Conservation (phyloP, 2,329 filamentous ascomycete genomes). For the Trichoderma brevicompactum region DNA sequence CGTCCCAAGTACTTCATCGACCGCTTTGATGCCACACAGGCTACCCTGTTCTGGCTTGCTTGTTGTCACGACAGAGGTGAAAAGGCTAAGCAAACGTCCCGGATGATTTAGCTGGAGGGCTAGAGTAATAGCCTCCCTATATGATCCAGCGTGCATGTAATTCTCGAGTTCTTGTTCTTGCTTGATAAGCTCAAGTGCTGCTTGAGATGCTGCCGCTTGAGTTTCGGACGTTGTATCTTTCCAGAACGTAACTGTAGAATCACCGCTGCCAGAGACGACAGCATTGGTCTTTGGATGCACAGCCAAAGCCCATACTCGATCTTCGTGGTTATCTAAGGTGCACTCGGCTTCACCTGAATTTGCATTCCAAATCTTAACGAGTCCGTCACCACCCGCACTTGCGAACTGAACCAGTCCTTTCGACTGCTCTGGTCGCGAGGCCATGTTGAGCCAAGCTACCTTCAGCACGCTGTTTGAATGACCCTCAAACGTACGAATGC, state of each 20-base stretch:
- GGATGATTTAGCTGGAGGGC: constrained; percentile 95
- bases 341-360: constrained; percentile 82
- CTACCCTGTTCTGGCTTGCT: constrained; percentile 64
- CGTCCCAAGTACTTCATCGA: constrained; percentile 81
- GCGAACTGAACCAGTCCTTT: constrained; percentile 73
- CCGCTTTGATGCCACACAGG: constrained; percentile 66
- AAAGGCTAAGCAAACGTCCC: constrained; percentile 79
- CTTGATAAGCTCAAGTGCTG: constrained; percentile 80
- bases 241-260: constrained; percentile 95
- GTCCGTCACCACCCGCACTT: constrained; percentile 87
- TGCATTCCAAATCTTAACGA: constrained; percentile 96
- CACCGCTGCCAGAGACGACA: constrained; percentile 87
- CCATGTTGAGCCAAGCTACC: constrained; percentile 78
- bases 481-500: constrained; percentile 90
- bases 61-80: constrained; percentile 75
- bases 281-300: constrained; percentile 70
- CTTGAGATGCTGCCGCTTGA: constrained; percentile 72
- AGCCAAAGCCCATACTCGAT: constrained; percentile 89
- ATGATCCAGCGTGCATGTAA: constrained; percentile 84
- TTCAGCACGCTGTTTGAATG: constrained; percentile 96
- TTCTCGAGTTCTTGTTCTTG: constrained; percentile 95
- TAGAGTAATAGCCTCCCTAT: constrained; percentile 89
- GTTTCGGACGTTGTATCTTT: constrained; percentile 85
- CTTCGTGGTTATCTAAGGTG: constrained; percentile 95
- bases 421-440: constrained; percentile 53